Percentiles rank a stretch among this genome's conserved stretches.
These are phyloP conservation scores for Serendipita indica DNA, from an alignment of 768 basidiomycete genomes.

Conservation along the genomic window DNA sequence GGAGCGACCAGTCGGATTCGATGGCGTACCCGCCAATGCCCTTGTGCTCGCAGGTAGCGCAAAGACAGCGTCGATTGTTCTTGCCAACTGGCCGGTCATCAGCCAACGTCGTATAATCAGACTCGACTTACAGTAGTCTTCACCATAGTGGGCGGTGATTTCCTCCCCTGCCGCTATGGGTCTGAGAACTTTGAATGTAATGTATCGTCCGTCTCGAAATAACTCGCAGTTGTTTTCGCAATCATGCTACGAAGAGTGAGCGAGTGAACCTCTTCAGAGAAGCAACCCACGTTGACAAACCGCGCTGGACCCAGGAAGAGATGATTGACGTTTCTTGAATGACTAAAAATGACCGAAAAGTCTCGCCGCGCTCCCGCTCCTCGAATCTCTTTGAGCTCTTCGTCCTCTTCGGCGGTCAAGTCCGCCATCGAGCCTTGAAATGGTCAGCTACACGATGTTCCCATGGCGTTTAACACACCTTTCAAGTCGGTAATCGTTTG, in stretches of 20 bases:
- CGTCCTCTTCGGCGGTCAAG: constrained; percentile 71
- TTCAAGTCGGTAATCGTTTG: constrained; percentile 72
- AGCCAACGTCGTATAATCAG: constrained; percentile 7
- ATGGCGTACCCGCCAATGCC: constrained; percentile 56
- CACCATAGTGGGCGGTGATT: constrained; percentile 80
- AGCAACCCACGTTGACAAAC: constrained; percentile 68
- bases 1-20: constrained; percentile 39
- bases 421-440: constrained; percentile 66
- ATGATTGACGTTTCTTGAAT: constrained; percentile 84
- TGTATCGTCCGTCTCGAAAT: constrained; percentile 77
- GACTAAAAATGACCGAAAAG: constrained; percentile 84
- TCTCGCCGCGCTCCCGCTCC: constrained; percentile 50
- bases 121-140: constrained; percentile 65
- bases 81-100: constrained; percentile 37
- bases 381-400: constrained; percentile 70
- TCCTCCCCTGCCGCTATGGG: constrained; percentile 70
- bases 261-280: background rate
- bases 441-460: background rate
- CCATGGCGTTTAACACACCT: background rate
- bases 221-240: constrained; percentile 81
- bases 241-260: constrained; percentile 40
- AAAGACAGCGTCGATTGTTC: constrained; percentile 62
- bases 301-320: constrained; percentile 82
- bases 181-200: constrained; percentile 73
- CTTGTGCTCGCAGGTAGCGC: constrained; percentile 71